Conservation (phyloP, 2,329 filamentous ascomycete species). For the Fusarium sp. region DNA sequence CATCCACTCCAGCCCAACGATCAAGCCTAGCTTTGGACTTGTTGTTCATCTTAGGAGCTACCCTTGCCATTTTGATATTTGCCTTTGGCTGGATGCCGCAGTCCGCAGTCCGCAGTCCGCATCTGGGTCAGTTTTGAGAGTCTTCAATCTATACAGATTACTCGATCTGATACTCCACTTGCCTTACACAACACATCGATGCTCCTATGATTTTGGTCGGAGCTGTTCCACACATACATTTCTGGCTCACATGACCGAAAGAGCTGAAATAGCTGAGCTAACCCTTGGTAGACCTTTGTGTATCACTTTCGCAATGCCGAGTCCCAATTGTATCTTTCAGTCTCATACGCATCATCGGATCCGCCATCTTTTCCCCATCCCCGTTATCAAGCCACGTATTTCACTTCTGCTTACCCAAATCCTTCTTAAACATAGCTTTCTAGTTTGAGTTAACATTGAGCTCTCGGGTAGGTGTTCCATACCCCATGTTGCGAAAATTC, state of each 20-base stretch:
- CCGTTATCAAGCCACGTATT: neutral
- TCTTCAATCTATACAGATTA: too few species aligned
- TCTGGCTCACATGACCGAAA: neutral
- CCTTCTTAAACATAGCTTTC: accelerated
- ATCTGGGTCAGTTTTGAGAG: accelerated
- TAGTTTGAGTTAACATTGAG: neutral
- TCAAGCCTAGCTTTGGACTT: neutral
- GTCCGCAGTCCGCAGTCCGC: too few species aligned
- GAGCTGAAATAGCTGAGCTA: accelerated
- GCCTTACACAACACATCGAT: neutral
- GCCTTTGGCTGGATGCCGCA: accelerated
- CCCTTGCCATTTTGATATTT: accelerated
- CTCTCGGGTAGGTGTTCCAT: accelerated
- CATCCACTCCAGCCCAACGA: neutral
- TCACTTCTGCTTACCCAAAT: neutral
- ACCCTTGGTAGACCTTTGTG: neutral
- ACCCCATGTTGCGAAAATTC: too few species aligned
- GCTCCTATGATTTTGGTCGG: neutral
- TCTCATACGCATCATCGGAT: neutral
- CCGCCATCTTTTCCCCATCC: neutral
- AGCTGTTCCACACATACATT: neutral
- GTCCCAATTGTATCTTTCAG: too few species aligned
- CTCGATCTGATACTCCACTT: too few species aligned
- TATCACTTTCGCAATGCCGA: neutral
- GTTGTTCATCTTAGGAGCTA: neutral